These are phyloP conservation scores for Pseudocercospora macadamiae DNA, from an alignment of 2,329 filamentous ascomycete genomes.

Conservation along the genomic window DNA sequence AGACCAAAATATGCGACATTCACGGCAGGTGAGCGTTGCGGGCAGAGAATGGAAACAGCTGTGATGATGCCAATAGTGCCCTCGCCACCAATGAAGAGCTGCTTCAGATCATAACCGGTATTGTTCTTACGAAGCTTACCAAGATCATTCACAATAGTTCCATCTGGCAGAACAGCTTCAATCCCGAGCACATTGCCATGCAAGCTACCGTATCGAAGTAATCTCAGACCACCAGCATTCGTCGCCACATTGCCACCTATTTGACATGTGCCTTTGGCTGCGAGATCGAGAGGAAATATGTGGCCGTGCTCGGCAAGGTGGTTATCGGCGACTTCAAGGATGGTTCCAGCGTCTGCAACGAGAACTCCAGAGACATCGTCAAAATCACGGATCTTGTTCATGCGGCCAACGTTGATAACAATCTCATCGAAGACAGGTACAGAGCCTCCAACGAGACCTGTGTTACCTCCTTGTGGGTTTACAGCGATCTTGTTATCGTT, in stretches of 20 bases:
- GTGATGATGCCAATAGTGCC: constrained; percentile 96
- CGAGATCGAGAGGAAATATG: constrained; percentile 95
- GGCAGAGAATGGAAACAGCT: constrained; percentile 83
- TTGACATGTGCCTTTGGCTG: constrained; percentile 95
- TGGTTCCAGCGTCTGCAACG: constrained; percentile 86
- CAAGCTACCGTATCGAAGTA: constrained; percentile 90
- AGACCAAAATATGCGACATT: constrained; percentile 96
- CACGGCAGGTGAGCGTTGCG: constrained; percentile 81
- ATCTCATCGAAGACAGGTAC: constrained; percentile 99
- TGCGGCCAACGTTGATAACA: constrained; percentile 83
- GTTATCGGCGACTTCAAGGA: constrained; percentile 85
- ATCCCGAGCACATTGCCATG: constrained; percentile 92
- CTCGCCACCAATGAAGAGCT: constrained; percentile 93
- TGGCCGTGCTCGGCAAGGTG: constrained; percentile 81
- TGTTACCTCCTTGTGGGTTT: constrained; percentile 96
- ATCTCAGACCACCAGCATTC: constrained; percentile 87
- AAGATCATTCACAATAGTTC: constrained; percentile 87
- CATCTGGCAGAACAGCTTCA: constrained; percentile 91
- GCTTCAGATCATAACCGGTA: constrained; percentile 96
- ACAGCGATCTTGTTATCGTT: constrained; percentile 91
- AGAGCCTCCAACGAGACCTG: constrained; percentile 90
- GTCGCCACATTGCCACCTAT: constrained; percentile 95
- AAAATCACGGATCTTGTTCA: constrained; percentile 90
- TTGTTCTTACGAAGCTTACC: constrained; percentile 94
- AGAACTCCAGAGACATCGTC: constrained; percentile 90